These are phyloP conservation scores for Fusarium sp. DNA, from an alignment of 2,329 filamentous ascomycete genomes.

Conservation along the genomic window DNA sequence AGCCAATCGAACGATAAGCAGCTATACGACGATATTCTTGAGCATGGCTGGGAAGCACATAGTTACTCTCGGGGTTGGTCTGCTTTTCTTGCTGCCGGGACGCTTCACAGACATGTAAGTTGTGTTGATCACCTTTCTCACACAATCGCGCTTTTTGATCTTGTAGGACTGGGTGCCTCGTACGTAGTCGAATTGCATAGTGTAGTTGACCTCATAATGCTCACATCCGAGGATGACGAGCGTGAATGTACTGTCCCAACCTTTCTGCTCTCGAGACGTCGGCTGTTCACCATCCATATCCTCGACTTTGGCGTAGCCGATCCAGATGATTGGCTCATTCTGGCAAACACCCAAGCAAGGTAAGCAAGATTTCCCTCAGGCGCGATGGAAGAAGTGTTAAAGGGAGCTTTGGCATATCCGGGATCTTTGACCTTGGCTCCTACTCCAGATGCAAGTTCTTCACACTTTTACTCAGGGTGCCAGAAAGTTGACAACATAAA, in stretches of 20 bases:
- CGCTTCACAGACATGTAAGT: neutral
- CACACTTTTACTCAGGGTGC: conserved; percentile 19
- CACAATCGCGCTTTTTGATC: rapidly evolving
- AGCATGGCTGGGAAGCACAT: rapidly evolving
- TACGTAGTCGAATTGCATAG: neutral
- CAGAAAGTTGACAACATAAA: neutral
- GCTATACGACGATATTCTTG: rapidly evolving
- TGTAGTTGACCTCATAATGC: conserved; percentile 18
- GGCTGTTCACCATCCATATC: rapidly evolving
- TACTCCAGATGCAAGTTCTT: conserved; percentile 6
- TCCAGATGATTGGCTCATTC: conserved; percentile 32
- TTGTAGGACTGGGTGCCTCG: neutral
- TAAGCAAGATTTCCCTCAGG: neutral
- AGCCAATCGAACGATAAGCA: conserved; percentile 15
- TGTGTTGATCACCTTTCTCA: conserved; percentile 4
- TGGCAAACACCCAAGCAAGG: neutral
- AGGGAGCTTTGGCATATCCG: neutral
- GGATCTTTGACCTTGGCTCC: neutral
- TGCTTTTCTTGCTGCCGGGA: conserved; percentile 12
- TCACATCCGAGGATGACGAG: conserved; percentile 16
- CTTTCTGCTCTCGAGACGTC: rapidly evolving
- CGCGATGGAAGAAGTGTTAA: neutral
- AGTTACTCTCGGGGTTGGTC: neutral
- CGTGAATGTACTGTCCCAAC: neutral
- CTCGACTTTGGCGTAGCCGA: conserved; percentile 13